Conservation (phyloP, 495 filamentous ascomycete genomes). For the Peziza echinospora region DNA sequence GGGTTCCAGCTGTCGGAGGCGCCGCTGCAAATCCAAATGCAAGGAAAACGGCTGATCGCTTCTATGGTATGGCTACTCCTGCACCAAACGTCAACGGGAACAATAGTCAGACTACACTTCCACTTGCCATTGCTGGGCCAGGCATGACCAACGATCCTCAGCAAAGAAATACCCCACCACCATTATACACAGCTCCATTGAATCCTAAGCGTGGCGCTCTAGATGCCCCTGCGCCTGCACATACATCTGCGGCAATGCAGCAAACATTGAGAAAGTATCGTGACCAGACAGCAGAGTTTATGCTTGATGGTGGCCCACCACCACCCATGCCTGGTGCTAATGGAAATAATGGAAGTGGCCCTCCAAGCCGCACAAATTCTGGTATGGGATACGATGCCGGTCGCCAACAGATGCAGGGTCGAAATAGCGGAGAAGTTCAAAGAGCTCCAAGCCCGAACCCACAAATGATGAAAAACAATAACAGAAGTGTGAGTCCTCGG, state of each 20-base stretch:
- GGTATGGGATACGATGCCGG: conserved; percentile 17
- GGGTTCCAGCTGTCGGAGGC: conserved; percentile 16
- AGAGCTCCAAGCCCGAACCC: conserved; percentile 22
- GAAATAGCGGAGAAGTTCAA: conserved; percentile 23
- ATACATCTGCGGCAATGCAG: conserved; percentile 83
- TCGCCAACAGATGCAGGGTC: conserved; percentile 9
- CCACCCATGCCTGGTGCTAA: conserved; percentile 19
- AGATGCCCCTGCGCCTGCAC: conserved; percentile 74
- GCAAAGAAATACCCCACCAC: conserved; percentile 49
- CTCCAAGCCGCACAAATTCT: conserved; percentile 16
- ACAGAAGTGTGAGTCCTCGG: conserved; percentile 35
- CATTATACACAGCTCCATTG: conserved; percentile 50
- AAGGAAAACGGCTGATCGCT: conserved; percentile 81
- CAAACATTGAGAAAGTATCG: background rate
- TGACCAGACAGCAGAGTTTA: conserved; percentile 50
- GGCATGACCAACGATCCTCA: conserved; percentile 31
- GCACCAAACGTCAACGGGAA: conserved; percentile 39
- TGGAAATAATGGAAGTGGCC: conserved; percentile 18
- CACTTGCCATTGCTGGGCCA: conserved; percentile 22
- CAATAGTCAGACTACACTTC: too few relatives aligned
- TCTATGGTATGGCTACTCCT: conserved; percentile 75
- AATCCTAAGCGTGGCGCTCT: conserved; percentile 51
- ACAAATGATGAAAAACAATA: conserved; percentile 20
- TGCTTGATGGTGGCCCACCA: conserved; percentile 48
- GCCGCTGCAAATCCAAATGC: conserved; percentile 29